Evolutionary conservation across 495 filamentous ascomycete species (phyloP).

Genomic region (Cercophora samala): DNA sequence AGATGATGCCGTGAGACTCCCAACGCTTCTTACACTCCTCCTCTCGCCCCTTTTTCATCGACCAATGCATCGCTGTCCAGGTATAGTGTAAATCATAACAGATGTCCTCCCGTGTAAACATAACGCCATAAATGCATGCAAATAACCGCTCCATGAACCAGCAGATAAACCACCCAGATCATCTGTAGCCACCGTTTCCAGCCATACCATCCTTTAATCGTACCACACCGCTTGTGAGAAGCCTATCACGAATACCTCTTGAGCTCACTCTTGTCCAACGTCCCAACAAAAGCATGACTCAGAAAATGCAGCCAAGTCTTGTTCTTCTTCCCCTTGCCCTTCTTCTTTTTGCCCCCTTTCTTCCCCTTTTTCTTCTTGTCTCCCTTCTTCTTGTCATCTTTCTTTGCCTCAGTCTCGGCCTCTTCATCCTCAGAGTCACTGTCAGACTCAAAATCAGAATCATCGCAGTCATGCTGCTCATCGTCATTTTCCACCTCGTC

Average conservation of each 20-base stretch:
- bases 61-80: background rate
- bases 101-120: background rate
- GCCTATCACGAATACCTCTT: conserved; percentile 33
- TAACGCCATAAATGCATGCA: background rate
- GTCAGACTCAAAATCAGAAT: conserved; percentile 12
- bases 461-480: background rate
- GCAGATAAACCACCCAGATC: background rate
- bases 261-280: conserved; percentile 59
- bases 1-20: background rate
- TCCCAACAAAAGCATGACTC: conserved; percentile 74
- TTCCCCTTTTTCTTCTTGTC: conserved; percentile 6
- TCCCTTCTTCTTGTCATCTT: conserved; percentile 9
- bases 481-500: conserved; percentile 10
- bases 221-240: background rate
- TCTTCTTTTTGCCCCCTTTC: background rate
- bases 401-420: conserved; percentile 14
- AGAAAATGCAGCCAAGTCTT: conserved; percentile 51
- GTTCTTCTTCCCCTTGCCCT: conserved; percentile 3
- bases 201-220: background rate
- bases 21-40: background rate
- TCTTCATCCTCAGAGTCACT: conserved; percentile 22
- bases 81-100: background rate
- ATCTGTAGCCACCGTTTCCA: background rate
- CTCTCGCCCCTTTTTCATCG: background rate
- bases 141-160: background rate